Percentiles rank a stretch among this genome's conserved stretches.
Evolutionary conservation across 805 yeast genomes (phyloP).

Genomic region (Scheffersomyces ergatensis): DNA sequence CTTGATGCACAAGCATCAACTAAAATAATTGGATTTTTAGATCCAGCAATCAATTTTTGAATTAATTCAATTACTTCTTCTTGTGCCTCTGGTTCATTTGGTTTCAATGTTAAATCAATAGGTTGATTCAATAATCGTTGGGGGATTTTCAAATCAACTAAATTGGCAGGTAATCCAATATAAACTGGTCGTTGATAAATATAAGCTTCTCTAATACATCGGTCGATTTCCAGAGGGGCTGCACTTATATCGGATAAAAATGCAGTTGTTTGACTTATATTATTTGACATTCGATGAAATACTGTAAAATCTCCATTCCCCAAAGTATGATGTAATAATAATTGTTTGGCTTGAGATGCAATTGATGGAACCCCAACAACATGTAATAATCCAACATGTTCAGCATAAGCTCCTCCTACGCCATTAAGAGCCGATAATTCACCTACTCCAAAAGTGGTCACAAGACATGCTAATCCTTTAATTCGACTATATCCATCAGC

Average conservation of each 20-base stretch:
- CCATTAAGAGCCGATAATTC: conserved; percentile 83
- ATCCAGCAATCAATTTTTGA: conserved; percentile 49
- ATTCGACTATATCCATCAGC: conserved; percentile 88
- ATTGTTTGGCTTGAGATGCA: conserved; percentile 55
- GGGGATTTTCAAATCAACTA: conserved; percentile 65
- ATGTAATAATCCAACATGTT: conserved; percentile 82
- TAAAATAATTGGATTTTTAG: conserved; percentile 70
- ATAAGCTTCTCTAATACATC: conserved; percentile 70
- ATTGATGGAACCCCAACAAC: conserved; percentile 84
- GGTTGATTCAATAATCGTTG: conserved; percentile 58
- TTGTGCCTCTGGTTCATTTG: conserved; percentile 36
- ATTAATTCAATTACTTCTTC: conserved; percentile 38
- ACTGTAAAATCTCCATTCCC: conserved; percentile 47
- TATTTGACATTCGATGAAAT: conserved; percentile 74
- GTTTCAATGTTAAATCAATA: conserved; percentile 52
- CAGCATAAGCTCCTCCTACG: conserved; percentile 85
- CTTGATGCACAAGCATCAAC: conserved; percentile 88
- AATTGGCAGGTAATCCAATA: conserved; percentile 78
- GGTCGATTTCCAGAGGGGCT: conserved; percentile 72
- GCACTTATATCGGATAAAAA: conserved; percentile 59
- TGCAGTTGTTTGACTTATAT: conserved; percentile 66
- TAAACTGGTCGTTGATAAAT: conserved; percentile 77
- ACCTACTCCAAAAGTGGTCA: conserved; percentile 91
- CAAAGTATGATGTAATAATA: conserved; percentile 42
- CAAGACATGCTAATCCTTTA: conserved; percentile 69